Base-by-base conservation (phyloP, 306 rosid genomes). In the Biancaea sappan region DNA sequence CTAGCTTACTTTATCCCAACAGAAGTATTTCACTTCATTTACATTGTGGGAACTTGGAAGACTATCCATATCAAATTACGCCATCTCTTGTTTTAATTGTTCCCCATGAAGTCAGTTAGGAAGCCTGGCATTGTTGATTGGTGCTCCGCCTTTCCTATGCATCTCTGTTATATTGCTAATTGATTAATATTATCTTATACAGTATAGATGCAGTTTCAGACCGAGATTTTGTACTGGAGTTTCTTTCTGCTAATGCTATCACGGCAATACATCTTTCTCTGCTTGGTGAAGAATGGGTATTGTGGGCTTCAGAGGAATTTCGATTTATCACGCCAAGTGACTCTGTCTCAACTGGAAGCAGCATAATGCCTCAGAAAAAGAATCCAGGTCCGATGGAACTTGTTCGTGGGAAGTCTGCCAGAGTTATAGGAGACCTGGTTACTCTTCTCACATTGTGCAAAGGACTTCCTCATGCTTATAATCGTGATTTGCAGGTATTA, bases 321-420 rank as follows among this genome's bases (percentile, higher is more conserved):
- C 97, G 98, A 71, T 93, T 93, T 74, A 75, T 93, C 74, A 89
- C 92, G 3, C 96, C 96, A 47, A 89, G 92, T 26, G 98, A 93
- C 66, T 81, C 96, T 40, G 98, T 93, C 77, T 93, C 97, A 46
- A 93, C 98, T 10, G 98, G 97, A 50, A 93, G 98, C 77, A 93
- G 98, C 54, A 93, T 93, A 73, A 93, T 93, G 98, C 98, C 98
- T 82, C 97, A 93, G 88, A 93, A 93, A 83, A 93, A 93, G 82
- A 93, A 93, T 70, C 98, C 97, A 28, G 98, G 88, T 78, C 98
- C 98, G 41, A 93, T 93, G 98, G 98, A 91, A 82, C 97, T 93
- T 67, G 97, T 93, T 66, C 98, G 98, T 46, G 97, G 97, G 68
- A 91, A 93, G 79, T 91, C 97, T 66, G 97, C 96, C 37, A 91